Evolutionary conservation across 371 early-diverging fungal genomes (phyloP).

Genomic region (Mucor mucedo): DNA sequence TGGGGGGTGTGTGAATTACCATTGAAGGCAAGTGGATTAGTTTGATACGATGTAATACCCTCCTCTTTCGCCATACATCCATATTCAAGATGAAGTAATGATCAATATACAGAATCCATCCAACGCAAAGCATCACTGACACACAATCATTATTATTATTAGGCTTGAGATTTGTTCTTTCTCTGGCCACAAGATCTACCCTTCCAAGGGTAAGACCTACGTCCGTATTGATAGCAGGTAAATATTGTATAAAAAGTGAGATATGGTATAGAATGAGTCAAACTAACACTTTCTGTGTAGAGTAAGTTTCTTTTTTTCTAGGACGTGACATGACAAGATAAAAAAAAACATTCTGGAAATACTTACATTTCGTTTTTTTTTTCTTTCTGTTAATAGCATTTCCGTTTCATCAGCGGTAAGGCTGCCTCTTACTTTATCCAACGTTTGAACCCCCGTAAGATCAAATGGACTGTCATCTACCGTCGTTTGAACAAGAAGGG

Average conservation of each 20-base stretch:
- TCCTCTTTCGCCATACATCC: slow-evolving; percentile 31
- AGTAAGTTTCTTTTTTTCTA: slow-evolving; percentile 18
- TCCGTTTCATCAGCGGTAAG: slow-evolving; percentile 97
- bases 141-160: slow-evolving; percentile 4
- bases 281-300: slow-evolving; percentile 7
- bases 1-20: not conserved
- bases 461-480: slow-evolving; percentile 96
- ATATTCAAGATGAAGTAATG: slow-evolving; percentile 29
- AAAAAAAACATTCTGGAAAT: not conserved
- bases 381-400: slow-evolving; percentile 61
- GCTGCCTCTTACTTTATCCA: slow-evolving; percentile 94
- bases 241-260: not conserved
- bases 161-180: slow-evolving; percentile 94
- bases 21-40: not conserved
- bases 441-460: slow-evolving; percentile 94
- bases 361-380: not conserved
- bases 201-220: slow-evolving; percentile 94
- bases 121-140: not conserved
- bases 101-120: slow-evolving; percentile 6
- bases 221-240: slow-evolving; percentile 90
- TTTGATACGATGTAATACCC: slow-evolving; percentile 7
- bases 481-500: slow-evolving; percentile 99
- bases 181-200: slow-evolving; percentile 98
- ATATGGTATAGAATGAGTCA: not conserved
- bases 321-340: no score